Evolutionary conservation across 1,284 basidiomycete genomes (phyloP).

Genomic region (Boletus sp.): DNA sequence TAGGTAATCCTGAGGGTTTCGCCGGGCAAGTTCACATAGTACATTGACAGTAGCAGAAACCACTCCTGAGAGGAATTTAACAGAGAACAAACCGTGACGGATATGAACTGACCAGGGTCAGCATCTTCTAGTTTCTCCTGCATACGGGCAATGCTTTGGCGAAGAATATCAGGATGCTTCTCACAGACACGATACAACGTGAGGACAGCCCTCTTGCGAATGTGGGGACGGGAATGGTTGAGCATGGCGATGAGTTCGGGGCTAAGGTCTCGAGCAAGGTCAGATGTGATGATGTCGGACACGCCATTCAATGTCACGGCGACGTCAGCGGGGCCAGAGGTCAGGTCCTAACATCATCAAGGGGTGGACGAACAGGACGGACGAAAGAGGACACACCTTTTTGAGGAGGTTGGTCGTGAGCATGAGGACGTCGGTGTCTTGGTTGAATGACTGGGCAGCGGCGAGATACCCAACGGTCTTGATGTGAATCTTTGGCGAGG

Average conservation of each 20-base stretch:
- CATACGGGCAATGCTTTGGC: slow-evolving; percentile 69
- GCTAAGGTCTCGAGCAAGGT: slow-evolving; percentile 87
- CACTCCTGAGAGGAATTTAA: slow-evolving; percentile 60
- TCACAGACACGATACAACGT: slow-evolving; percentile 79
- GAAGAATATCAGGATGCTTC: slow-evolving; percentile 78
- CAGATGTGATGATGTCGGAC: slow-evolving; percentile 86
- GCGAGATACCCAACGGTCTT: slow-evolving; percentile 98
- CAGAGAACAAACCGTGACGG: not conserved
- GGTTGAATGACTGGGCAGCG: slow-evolving; percentile 89
- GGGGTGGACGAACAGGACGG: not conserved
- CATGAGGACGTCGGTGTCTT: slow-evolving; percentile 97
- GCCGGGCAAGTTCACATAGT: slow-evolving; percentile 88
- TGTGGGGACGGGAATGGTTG: slow-evolving; percentile 86
- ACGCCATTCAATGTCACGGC: slow-evolving; percentile 87
- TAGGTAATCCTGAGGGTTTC: slow-evolving; percentile 79
- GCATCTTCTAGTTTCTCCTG: slow-evolving; percentile 87
- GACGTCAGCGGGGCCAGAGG: slow-evolving; percentile 76
- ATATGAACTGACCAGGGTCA: slow-evolving; percentile 63
- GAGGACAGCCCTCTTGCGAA: slow-evolving; percentile 89
- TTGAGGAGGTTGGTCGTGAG: slow-evolving; percentile 97
- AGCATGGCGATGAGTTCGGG: slow-evolving; percentile 88
- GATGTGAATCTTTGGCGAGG: slow-evolving; percentile 86
- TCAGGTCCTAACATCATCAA: slow-evolving; percentile 69
- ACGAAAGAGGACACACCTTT: slow-evolving; percentile 63
- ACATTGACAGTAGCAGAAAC: slow-evolving; percentile 93